A percentile compares a stretch with the other conserved stretches of the same genome.
Conservation (phyloP, 768 basidiomycete species). For the Omphalotus guepiniiformis region DNA sequence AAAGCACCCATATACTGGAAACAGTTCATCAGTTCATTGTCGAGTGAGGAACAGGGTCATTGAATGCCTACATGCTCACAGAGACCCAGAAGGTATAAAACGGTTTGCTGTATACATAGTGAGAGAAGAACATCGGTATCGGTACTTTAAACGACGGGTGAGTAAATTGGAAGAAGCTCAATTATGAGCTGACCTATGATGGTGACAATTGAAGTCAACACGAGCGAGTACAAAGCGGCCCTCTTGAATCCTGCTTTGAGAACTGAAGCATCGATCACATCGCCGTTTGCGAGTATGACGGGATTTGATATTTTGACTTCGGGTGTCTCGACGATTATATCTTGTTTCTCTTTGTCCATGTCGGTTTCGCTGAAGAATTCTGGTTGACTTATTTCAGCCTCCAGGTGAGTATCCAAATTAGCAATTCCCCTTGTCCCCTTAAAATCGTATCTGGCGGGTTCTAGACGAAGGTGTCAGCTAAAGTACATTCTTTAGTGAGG, state of each 20-base stretch:
- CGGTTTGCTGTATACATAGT: constrained; percentile 19
- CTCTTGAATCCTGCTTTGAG: constrained; percentile 27
- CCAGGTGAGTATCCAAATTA: constrained; percentile 20
- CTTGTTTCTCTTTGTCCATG: constrained; percentile 16
- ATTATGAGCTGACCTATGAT: too few relatives aligned
- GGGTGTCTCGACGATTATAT: neutral
- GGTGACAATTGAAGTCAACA: constrained; percentile 29
- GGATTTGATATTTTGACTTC: constrained; percentile 1
- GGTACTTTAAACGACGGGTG: neutral
- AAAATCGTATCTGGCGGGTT: constrained; percentile 36
- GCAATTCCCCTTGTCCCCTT: constrained; percentile 30
- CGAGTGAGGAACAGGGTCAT: neutral
- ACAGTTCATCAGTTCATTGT: constrained; percentile 5
- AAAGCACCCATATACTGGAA: constrained; percentile 30
- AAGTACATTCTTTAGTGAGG: neutral
- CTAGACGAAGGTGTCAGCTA: constrained; percentile 10
- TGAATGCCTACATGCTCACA: constrained; percentile 28
- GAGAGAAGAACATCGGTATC: neutral
- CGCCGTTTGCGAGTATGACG: neutral
- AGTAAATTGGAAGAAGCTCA: neutral
- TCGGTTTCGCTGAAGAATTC: neutral
- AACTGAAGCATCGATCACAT: constrained; percentile 12
- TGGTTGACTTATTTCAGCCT: neutral
- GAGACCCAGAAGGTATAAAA: constrained; percentile 37
- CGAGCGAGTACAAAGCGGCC: constrained; percentile 28